Evolutionary conservation across 2,329 filamentous ascomycete genomes (phyloP).

Genomic region (Penicillium sp.): DNA sequence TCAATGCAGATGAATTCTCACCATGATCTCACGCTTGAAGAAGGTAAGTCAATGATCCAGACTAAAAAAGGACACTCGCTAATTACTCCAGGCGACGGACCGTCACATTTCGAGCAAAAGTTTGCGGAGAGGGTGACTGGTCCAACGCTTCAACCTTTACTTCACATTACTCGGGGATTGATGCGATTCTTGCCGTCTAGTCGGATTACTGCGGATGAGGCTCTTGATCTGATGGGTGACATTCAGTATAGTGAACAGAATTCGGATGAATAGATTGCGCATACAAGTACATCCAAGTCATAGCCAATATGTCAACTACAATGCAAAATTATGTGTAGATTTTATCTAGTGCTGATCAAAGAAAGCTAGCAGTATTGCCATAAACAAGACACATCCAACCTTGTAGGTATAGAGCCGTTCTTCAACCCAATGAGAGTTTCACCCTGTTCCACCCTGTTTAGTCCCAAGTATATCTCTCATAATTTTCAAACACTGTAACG

Average conservation of each 20-base stretch:
- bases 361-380: no score
- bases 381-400: no score
- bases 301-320: no score
- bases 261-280: not conserved
- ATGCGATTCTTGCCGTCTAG: slow-evolving; percentile 21
- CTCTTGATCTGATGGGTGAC: slow-evolving; percentile 13
- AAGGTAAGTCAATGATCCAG: slow-evolving; percentile 4
- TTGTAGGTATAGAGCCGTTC: no score
- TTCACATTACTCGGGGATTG: slow-evolving; percentile 18
- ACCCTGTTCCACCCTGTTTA: no score
- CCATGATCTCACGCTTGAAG: slow-evolving; percentile 2
- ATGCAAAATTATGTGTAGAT: no score
- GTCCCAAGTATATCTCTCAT: no score
- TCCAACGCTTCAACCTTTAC: slow-evolving; percentile 13
- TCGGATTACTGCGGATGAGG: slow-evolving; percentile 15
- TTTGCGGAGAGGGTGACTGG: slow-evolving; percentile 11
- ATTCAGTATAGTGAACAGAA: not conserved
- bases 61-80: slow-evolving; percentile 4
- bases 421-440: no score
- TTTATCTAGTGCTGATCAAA: no score
- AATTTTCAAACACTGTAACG: no score
- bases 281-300: no score
- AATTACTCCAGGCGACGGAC: slow-evolving; percentile 9
- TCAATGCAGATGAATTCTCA: slow-evolving; percentile 8
- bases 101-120: slow-evolving; percentile 13